Base-by-base conservation (phyloP, 129 eudicot species). In the Flaveria linearis region DNA sequence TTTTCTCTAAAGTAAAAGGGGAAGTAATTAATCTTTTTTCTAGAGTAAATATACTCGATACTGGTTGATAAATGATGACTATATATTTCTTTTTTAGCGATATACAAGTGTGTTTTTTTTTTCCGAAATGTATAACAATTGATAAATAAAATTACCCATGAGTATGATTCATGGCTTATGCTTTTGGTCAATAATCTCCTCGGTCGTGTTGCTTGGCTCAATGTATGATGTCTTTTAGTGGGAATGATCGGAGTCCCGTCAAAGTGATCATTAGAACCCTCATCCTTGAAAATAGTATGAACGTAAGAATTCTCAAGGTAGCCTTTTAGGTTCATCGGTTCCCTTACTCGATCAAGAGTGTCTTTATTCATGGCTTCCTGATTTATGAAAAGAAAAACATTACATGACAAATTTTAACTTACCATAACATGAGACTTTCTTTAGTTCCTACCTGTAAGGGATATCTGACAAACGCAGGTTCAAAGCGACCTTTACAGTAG, bases 321-420 rank as follows among this genome's bases (percentile, higher is more conserved):
- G 10, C 83, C 87, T 82, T 84, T 94, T 23, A 89, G 74, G 71
- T 73, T 80, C 23, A 89, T 73, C 7, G 98, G 97, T 55, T 91
- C 96, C 76, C 86, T 91, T 52, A 96, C 97, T 33, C 86, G 88
- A 74, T 94, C 98, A 53, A 94, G 80, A 23, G 98, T 94, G 74
- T 94, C 98, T 78, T 94, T 94, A 93, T 81, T 91, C 89, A 86
- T 90, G 9, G 96, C 96, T 78, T 92, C 98, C 96, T 30, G 36
- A 30, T 30, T 30, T 30, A 30, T 30, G 36, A 30, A 30, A 30
- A 30, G 36, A 30, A 30, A 30, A 30, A 5, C 36, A 5, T 30
- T 30, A 30, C 36, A 30, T 30, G 36, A 30, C 36, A 30, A 30
- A 30, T 30, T 30, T 3, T 4, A 30, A 30, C 36, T 30, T 30